Evolutionary conservation across 257 asterid species (phyloP).

Genomic region (Hygrophila difformis): DNA sequence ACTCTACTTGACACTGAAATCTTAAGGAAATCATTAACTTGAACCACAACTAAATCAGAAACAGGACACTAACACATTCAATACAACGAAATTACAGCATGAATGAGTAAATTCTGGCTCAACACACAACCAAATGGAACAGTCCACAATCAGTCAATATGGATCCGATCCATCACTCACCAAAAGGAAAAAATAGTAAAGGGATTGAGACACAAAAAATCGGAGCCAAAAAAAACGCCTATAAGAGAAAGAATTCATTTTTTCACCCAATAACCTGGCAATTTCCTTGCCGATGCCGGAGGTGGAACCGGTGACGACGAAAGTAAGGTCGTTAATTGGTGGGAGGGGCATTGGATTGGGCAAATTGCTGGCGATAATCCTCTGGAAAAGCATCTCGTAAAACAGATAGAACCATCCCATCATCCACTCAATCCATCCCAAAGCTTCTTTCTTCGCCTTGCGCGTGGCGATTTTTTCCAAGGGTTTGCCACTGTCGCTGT

Average conservation of each 20-base stretch:
- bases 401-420: slow-evolving; percentile 62
- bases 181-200: too few species aligned
- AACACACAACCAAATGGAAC: neutral
- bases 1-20: neutral
- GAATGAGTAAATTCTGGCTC: neutral
- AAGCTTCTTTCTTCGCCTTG: slow-evolving; percentile 10
- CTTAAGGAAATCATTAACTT: neutral
- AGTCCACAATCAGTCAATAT: neutral
- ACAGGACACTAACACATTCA: too few species aligned
- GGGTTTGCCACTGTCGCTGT: slow-evolving; percentile 19
- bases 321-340: slow-evolving; percentile 65
- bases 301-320: slow-evolving; percentile 95
- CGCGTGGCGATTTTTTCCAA: slow-evolving; percentile 17
- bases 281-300: slow-evolving; percentile 95
- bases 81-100: neutral
- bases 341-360: slow-evolving; percentile 82
- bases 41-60: too few species aligned
- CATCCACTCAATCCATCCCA: slow-evolving; percentile 91
- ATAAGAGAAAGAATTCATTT: too few species aligned
- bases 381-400: slow-evolving; percentile 86
- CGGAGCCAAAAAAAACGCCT: neutral
- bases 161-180: neutral
- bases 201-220: neutral
- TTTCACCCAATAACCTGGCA: slow-evolving; percentile 46
- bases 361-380: slow-evolving; percentile 85